A percentile compares a stretch with the other conserved stretches of the same genome.
Evolutionary conservation across 2,329 filamentous ascomycete species (phyloP).

Genomic region (Fusarium sp.): DNA sequence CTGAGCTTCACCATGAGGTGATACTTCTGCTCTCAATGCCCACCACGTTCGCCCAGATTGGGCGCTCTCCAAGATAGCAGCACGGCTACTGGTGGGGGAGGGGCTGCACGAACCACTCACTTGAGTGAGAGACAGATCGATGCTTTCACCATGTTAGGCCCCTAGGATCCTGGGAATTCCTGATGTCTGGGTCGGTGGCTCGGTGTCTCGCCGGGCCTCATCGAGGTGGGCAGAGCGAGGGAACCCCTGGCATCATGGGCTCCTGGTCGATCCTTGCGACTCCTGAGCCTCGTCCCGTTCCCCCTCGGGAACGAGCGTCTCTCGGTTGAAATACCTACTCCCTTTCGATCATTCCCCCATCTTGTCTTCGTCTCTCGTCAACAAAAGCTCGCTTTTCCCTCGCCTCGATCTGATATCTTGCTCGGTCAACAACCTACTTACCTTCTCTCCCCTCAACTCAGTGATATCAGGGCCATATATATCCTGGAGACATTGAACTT

Average conservation of each 20-base stretch:
- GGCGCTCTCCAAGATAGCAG: conserved; percentile 8
- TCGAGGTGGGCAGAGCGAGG: conserved; percentile 26
- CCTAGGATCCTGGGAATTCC: conserved; percentile 15
- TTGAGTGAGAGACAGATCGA: conserved; percentile 19
- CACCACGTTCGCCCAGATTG: conserved; percentile 21
- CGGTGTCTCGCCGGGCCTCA: conserved; percentile 16
- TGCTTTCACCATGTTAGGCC: conserved; percentile 23
- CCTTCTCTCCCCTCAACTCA: conserved; percentile 3
- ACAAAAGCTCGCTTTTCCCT: conserved; percentile 4
- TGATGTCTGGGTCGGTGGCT: conserved; percentile 29
- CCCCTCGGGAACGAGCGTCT: conserved; percentile 21
- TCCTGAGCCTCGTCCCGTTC: conserved; percentile 21
- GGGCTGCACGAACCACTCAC: conserved; percentile 25
- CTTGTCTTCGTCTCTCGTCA: conserved; percentile 20
- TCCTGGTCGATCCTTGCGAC: conserved; percentile 16
- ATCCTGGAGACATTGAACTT: not conserved
- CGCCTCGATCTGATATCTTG: conserved; percentile 13
- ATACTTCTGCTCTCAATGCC: conserved; percentile 20
- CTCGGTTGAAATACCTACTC: conserved; percentile 31
- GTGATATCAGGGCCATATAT: not conserved
- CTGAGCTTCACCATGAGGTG: conserved; percentile 37
- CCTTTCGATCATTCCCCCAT: conserved; percentile 18
- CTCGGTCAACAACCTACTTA: not conserved
- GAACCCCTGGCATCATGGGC: conserved; percentile 22
- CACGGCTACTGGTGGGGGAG: conserved; percentile 17